Conservation (phyloP, 2,329 filamentous ascomycete genomes). For the Grosmannia penicillata region DNA sequence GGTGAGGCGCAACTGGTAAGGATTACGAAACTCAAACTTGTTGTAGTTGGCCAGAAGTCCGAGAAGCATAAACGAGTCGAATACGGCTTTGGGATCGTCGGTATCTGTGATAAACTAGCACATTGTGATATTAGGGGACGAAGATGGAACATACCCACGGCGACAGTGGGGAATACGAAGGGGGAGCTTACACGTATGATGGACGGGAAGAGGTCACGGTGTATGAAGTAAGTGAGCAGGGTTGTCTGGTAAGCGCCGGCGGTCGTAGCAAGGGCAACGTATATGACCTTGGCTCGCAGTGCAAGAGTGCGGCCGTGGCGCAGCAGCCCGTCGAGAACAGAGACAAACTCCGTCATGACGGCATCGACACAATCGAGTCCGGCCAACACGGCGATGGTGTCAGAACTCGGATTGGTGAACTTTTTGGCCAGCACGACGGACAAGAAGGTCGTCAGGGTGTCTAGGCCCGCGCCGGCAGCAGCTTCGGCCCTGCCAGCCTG, state of each 20-base stretch:
- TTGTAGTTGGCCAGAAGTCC: conserved; percentile 94
- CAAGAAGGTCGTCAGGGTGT: conserved; percentile 87
- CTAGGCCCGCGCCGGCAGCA: conserved; percentile 3
- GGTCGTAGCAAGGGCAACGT: conserved; percentile 68
- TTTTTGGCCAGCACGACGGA: conserved; percentile 70
- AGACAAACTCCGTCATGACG: conserved; percentile 79
- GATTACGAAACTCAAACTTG: conserved; percentile 97
- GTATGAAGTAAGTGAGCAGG: conserved; percentile 85
- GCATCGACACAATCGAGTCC: conserved; percentile 79
- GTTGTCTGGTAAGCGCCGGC: conserved; percentile 95
- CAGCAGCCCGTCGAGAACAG: conserved; percentile 67
- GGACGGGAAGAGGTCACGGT: conserved; percentile 83
- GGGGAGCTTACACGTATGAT: conserved; percentile 63
- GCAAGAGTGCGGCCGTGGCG: conserved; percentile 55
- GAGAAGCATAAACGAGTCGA: conserved; percentile 67
- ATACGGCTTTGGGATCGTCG: conserved; percentile 44
- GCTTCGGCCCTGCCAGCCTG: neutral
- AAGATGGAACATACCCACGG: no score
- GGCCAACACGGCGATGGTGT: conserved; percentile 80
- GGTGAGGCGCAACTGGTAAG: conserved; percentile 79
- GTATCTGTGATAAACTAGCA: conserved; percentile 62
- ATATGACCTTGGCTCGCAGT: conserved; percentile 63
- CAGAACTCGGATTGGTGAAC: conserved; percentile 89
- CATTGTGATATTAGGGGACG: no score
- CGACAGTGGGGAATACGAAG: no score